Evolutionary conservation across 768 basidiomycete genomes (phyloP).

Genomic region (Candolleomyces eurysporus): DNA sequence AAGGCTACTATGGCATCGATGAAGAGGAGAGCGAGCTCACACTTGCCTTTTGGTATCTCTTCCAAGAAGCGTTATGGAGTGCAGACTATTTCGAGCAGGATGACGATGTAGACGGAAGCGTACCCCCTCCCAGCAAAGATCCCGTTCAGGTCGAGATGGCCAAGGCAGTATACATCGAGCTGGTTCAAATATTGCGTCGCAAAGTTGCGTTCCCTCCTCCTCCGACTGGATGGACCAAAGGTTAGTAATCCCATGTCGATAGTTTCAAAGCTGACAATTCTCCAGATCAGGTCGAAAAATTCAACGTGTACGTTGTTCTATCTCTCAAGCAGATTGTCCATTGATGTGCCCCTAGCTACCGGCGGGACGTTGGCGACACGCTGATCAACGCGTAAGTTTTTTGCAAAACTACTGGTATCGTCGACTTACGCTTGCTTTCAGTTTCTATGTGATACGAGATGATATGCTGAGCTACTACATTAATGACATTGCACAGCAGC

Average conservation of each 20-base stretch:
- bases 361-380: constrained; percentile 84
- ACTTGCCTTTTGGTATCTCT: constrained; percentile 85
- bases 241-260: constrained; percentile 34
- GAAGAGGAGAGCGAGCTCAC: constrained; percentile 89
- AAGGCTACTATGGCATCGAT: constrained; percentile 77
- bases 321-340: background rate
- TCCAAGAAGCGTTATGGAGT: constrained; percentile 85
- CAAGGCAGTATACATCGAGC: constrained; percentile 75
- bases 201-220: constrained; percentile 75
- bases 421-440: constrained; percentile 24
- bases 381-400: constrained; percentile 78
- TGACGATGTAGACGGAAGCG: constrained; percentile 26
- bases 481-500: constrained; percentile 54
- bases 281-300: constrained; percentile 75
- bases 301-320: constrained; percentile 58
- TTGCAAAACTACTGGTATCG: background rate
- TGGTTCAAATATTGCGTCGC: constrained; percentile 64
- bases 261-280: constrained; percentile 9
- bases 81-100: constrained; percentile 46
- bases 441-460: constrained; percentile 83
- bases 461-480: constrained; percentile 78
- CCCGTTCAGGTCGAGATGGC: constrained; percentile 49
- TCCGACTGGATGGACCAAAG: constrained; percentile 62
- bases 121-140: constrained; percentile 8
- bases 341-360: constrained; percentile 49